Percentiles rank a stretch among this genome's conserved stretches.
Conservation (phyloP, 306 rosid species). For the Cicer arietinum region DNA sequence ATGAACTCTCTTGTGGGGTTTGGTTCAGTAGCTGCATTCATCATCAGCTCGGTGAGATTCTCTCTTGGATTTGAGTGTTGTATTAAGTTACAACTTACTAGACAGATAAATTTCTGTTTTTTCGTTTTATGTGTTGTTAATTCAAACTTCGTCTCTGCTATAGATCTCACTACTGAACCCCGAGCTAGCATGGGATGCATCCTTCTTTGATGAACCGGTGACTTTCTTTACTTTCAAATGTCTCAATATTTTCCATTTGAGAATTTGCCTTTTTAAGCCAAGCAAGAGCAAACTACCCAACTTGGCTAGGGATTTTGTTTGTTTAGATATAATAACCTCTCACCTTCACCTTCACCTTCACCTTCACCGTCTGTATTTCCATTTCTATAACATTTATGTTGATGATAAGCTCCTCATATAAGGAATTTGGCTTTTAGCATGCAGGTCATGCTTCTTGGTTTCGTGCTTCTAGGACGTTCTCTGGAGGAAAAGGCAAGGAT, state of each 20-base stretch:
- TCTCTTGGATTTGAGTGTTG: constrained; percentile 44
- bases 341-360: constrained; percentile 8
- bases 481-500: constrained; percentile 93
- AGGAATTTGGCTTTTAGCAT: constrained; percentile 63
- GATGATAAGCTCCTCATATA: constrained; percentile 55
- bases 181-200: constrained; percentile 79
- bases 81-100: constrained; percentile 36
- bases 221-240: constrained; percentile 61
- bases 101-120: constrained; percentile 34
- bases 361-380: neutral
- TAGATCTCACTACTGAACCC: constrained; percentile 89
- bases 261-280: constrained; percentile 33
- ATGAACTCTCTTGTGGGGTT: constrained; percentile 99
- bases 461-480: constrained; percentile 97
- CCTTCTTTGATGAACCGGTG: constrained; percentile 99
- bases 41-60: constrained; percentile 82
- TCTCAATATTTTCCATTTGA: constrained; percentile 39
- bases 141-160: constrained; percentile 41
- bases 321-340: constrained; percentile 29
- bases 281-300: constrained; percentile 35
- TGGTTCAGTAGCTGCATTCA: constrained; percentile 89
- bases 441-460: constrained; percentile 99
- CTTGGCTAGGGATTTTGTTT: constrained; percentile 39
- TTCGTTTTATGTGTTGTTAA: constrained; percentile 28
- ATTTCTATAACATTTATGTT: constrained; percentile 35